phyloP scores from a whole-genome alignment of 192 early-diverging fungal species.

The Blastocladiella britannica region DNA sequence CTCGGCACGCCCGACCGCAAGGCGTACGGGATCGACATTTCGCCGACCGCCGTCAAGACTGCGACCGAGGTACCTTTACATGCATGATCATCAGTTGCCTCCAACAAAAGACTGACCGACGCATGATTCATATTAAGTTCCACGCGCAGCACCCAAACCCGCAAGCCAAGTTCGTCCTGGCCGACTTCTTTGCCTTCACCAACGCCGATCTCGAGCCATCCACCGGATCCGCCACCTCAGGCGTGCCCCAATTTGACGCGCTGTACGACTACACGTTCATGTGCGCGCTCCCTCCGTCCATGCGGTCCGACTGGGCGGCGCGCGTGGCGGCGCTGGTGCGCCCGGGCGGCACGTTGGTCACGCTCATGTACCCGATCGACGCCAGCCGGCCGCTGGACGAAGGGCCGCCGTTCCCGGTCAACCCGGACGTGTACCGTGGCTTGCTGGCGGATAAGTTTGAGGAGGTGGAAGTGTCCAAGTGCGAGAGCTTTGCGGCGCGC shows the following conservation, averaged over 20 bases:
- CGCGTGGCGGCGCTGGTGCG: conserved; percentile 41
- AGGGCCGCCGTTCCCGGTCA: conserved; percentile 55
- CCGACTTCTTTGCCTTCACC: conserved; percentile 52
- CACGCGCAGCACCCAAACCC: conserved; percentile 14
- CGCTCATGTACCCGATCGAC: conserved; percentile 53
- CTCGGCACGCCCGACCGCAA: conserved; percentile 30
- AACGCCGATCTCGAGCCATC: neutral
- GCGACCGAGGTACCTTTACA: conserved; percentile 22
- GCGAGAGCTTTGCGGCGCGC: conserved; percentile 30
- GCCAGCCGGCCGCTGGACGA: conserved; percentile 21
- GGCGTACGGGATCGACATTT: conserved; percentile 48
- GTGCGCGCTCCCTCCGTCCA: conserved; percentile 46
- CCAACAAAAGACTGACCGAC: neutral
- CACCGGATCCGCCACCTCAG: neutral
- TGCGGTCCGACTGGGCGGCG: conserved; percentile 38
- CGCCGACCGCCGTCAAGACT: conserved; percentile 35
- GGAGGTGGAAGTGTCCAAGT: conserved; percentile 33
- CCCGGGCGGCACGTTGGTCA: conserved; percentile 45
- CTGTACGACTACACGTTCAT: conserved; percentile 32
- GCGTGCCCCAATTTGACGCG: neutral
- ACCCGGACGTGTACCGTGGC: conserved; percentile 35
- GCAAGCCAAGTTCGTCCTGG: conserved; percentile 26
- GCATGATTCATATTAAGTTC: neutral
- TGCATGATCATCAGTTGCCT: neutral
- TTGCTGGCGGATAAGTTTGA: conserved; percentile 36